phyloP scores from a whole-genome alignment of 1,284 basidiomycete genomes.

The Ceratobasidium sp. region DNA sequence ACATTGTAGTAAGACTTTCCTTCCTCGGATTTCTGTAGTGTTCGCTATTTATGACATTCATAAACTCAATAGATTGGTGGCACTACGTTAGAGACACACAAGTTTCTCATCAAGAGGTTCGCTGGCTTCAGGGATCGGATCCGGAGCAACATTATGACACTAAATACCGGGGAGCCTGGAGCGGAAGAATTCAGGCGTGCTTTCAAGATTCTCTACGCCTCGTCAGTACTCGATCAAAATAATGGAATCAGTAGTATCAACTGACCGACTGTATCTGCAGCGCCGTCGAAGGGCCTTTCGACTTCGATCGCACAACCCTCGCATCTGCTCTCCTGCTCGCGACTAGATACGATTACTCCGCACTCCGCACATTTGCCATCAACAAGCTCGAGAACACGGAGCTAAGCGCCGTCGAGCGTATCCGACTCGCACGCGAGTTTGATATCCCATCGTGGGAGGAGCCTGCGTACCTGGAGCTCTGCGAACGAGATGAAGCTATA shows the following conservation, averaged over 20 bases:
- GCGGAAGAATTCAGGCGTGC: neutral
- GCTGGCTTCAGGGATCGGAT: slow-evolving; percentile 1
- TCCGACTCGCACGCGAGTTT: slow-evolving; percentile 18
- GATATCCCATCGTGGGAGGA: slow-evolving; percentile 25
- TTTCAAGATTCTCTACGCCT: slow-evolving; percentile 29
- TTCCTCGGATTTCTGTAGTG: no score
- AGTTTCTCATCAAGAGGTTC: slow-evolving; percentile 19
- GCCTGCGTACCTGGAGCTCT: slow-evolving; percentile 28
- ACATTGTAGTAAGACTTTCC: slow-evolving; percentile 6
- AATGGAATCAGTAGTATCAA: no score
- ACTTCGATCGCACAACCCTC: slow-evolving; percentile 4
- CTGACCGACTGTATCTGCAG: neutral
- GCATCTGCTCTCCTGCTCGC: neutral
- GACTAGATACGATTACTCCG: neutral
- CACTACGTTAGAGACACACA: slow-evolving; percentile 29
- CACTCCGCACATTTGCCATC: slow-evolving; percentile 13
- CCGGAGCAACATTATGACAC: neutral
- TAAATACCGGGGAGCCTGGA: neutral
- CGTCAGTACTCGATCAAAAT: neutral
- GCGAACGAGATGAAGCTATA: slow-evolving; percentile 18
- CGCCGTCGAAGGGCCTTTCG: slow-evolving; percentile 2
- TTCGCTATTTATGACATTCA: no score
- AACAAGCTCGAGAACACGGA: neutral
- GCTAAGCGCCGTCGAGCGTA: slow-evolving; percentile 11
- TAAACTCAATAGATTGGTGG: slow-evolving; percentile 18